Conservation (phyloP, 2,329 filamentous ascomycete species). For the Pseudocercospora eumusae region DNA sequence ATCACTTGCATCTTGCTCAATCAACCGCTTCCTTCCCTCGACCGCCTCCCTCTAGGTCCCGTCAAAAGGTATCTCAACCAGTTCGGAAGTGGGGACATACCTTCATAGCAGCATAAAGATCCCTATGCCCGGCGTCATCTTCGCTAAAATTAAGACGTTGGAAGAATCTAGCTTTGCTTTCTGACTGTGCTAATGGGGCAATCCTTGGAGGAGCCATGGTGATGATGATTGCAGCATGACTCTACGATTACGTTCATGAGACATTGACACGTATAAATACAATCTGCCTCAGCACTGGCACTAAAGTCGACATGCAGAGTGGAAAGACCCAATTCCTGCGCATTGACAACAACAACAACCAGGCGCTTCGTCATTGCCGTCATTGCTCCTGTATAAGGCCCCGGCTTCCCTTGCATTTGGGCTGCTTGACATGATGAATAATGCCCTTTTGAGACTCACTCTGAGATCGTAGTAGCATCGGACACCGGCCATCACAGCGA, state of each 20-base stretch:
- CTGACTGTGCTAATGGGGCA: slow-evolving; percentile 44
- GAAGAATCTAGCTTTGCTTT: slow-evolving; percentile 48
- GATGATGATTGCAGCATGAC: slow-evolving; percentile 7
- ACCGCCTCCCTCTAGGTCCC: slow-evolving; percentile 43
- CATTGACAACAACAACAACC: slow-evolving; percentile 2
- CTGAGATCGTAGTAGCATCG: slow-evolving; percentile 3
- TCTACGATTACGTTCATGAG: not conserved
- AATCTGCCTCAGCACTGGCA: not conserved
- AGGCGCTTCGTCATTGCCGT: not conserved
- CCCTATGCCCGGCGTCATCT: slow-evolving; percentile 37
- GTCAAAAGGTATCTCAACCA: not conserved
- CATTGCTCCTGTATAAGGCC: not conserved
- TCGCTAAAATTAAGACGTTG: slow-evolving; percentile 45
- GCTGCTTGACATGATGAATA: too few species aligned
- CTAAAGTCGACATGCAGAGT: not conserved
- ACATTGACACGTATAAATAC: not conserved
- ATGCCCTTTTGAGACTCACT: too few species aligned
- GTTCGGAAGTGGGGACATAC: slow-evolving; percentile 34
- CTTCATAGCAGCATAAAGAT: slow-evolving; percentile 48
- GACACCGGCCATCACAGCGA: not conserved
- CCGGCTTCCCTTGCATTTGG: slow-evolving; percentile 5
- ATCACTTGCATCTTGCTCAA: slow-evolving; percentile 36
- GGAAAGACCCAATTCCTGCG: not conserved
- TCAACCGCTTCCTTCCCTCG: slow-evolving; percentile 43
- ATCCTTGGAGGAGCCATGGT: slow-evolving; percentile 34